Base-by-base conservation (phyloP, 495 filamentous ascomycete genomes). In the Aspergillus sclerotiicarbonarius region DNA sequence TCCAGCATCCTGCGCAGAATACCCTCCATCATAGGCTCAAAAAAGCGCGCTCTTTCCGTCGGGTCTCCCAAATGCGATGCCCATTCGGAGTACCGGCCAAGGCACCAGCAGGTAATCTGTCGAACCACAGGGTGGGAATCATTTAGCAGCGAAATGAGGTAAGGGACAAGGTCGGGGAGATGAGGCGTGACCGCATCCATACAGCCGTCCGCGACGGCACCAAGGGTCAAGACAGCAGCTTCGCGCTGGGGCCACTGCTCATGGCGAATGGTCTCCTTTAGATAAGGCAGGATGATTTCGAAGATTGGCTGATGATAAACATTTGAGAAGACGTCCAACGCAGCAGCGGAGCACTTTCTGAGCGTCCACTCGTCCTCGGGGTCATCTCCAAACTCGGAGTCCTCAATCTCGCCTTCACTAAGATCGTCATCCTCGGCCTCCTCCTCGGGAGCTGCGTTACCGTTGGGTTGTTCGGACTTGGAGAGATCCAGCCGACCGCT, bases 1-100 rank as follows among this genome's bases (percentile, higher is more conserved):
- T 99, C 94, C 43, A 98, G 76, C 94, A 99, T 99, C 61, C 91
- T 89, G 35, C 81, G 85, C 49, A 99, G 76, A 51, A 99, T 91
- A 21, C 95, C 95, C 59, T 96, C 94, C 92, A 99, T 96, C 83
- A 97, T 92, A 1, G 94, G 94, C 69, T 92, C 87, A 65, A 98
- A 98, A 73, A 85, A 97, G 50, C 82, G 84, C 43, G 84, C 82
- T 58, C 86, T 86, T 58, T 91, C 82, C 6, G 74, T 71, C 20
- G 80, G 80, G 45, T 88, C 83, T 12, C 76, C 69, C 10, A 97
- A 81, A 53, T 88, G 83, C 8, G 92, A 89, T 7, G 93, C 94
- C 94, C 94, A 99, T 16, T 86, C 78, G 12, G 95, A 96, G 71
- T 97, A 99, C 15, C 94, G 84, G 16, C 92, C 92, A 31, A 99